These are phyloP conservation scores for sorghum (Sorghum bicolor) DNA, from an alignment of 176 grass and related monocot genomes.

Conservation along the genomic window DNA sequence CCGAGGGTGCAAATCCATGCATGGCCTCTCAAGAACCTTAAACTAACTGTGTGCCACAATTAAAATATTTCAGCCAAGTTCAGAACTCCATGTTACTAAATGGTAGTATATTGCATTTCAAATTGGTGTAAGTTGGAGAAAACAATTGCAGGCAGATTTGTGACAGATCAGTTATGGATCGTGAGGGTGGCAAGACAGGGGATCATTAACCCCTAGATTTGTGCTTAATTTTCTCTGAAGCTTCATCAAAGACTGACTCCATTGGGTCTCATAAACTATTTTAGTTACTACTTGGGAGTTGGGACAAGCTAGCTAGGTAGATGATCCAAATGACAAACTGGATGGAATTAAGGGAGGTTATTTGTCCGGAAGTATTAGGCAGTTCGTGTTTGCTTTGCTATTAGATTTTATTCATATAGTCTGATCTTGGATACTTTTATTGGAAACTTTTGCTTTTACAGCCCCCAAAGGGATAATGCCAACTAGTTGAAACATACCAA, in stretches of 20 bases:
- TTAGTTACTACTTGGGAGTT: not conserved
- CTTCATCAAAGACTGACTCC: constrained; percentile 1
- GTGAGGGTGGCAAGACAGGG: constrained; percentile 28
- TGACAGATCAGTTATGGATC: constrained; percentile 35
- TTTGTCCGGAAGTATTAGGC: constrained; percentile 3
- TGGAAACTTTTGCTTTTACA: not conserved
- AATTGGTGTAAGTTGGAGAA: not conserved
- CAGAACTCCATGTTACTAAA: constrained; percentile 15
- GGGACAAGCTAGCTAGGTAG: not conserved
- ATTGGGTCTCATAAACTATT: constrained; percentile 25
- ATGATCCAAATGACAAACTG: not conserved
- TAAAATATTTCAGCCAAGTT: constrained; percentile 8
- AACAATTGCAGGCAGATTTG: not conserved
- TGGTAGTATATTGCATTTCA: not conserved
- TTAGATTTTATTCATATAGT: not conserved
- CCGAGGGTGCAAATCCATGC: constrained; percentile 20
- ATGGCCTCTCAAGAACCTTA: constrained; percentile 20
- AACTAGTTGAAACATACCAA: not conserved
- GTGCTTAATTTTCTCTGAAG: constrained; percentile 46
- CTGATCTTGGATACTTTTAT: not conserved
- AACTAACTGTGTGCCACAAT: constrained; percentile 1
- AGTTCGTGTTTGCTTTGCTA: not conserved
- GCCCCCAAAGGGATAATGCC: not conserved
- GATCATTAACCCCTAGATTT: constrained; percentile 28
- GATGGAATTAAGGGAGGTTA: constrained; percentile 8